Conservation (phyloP, 352 stramenopile species). For the Peronosclerospora sorghi region DNA sequence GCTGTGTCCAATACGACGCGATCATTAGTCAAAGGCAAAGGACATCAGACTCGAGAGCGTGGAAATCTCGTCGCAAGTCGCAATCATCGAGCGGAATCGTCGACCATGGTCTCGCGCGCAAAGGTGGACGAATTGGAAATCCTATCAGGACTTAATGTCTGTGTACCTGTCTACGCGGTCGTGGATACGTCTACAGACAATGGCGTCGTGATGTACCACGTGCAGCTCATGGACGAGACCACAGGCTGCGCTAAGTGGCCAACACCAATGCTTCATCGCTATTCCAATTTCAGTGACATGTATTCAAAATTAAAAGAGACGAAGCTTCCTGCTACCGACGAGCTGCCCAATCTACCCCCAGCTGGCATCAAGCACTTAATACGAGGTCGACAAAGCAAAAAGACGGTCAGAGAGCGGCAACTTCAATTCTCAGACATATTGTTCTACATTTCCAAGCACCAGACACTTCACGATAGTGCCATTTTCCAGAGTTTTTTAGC, state of each 20-base stretch:
- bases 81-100: slow-evolving; percentile 16
- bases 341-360: slow-evolving; percentile 27
- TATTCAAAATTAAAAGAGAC: slow-evolving; percentile 28
- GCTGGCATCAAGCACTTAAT: slow-evolving; percentile 35
- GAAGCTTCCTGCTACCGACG: slow-evolving; percentile 17
- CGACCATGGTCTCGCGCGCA: slow-evolving; percentile 7
- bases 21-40: neutral
- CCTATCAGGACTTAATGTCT: neutral
- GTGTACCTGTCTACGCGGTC: slow-evolving; percentile 18
- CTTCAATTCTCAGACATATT: slow-evolving; percentile 36
- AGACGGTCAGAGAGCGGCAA: slow-evolving; percentile 34
- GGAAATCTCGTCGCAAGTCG: slow-evolving; percentile 3
- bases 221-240: slow-evolving; percentile 25
- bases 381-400: slow-evolving; percentile 32
- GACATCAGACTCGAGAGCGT: slow-evolving; percentile 1
- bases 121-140: slow-evolving; percentile 7
- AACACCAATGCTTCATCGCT: slow-evolving; percentile 26
- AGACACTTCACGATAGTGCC: slow-evolving; percentile 24
- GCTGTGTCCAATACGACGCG: slow-evolving; percentile 4
- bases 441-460: slow-evolving; percentile 31
- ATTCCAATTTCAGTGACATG: slow-evolving; percentile 45
- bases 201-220: slow-evolving; percentile 29
- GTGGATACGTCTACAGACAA: slow-evolving; percentile 20
- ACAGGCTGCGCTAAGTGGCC: slow-evolving; percentile 20
- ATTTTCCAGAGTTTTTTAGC: slow-evolving; percentile 38